Evolutionary conservation across 2,329 filamentous ascomycete species (phyloP), one percentile per base, ranked within the genome.

Genomic region (Fusarium sp.): DNA sequence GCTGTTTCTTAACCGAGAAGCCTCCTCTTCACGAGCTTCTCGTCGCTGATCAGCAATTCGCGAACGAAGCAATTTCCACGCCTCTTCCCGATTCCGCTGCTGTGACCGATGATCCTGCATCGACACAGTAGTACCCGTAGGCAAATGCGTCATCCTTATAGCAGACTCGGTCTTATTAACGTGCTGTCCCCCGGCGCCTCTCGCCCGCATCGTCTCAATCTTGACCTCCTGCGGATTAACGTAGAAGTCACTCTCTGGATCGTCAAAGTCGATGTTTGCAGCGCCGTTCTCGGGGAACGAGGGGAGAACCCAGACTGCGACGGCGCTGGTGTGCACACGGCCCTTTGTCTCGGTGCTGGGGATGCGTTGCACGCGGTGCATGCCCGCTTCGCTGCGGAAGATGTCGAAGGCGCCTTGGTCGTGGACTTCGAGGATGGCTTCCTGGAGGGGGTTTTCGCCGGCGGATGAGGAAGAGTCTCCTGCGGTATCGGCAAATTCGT

Each of bases 121-220:
- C 18, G 91, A 92, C 19, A 98, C 95, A 4, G 93, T 90, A 1
- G 91, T 96, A 48, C 93, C 93, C 2, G 94, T 97, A 5, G 96
- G 96, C 11, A 92, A 82, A 84, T 99, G 96, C 4, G 95, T 98
- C 77, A 99, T 86, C 15, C 96, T 92, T 69, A 99, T 93, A 7
- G 96, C 96, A 35, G 94, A 97, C 84, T 99, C 96, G 0, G 96
- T 99, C 81, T 95, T 98, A 84, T 99, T 99, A 79, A 99, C 96
- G 82, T 99, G 96, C 84, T 99, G 96, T 2, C 96, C 96, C 37
- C 96, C 96, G 1, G 96, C 95, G 66, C 96, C 96, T 49, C 94
- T 87, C 0, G 96, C 94, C 21, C 95, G 89, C 95, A 98, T 97
- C 68, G 94, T 94, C 79, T 99, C 96, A 25, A 90, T 86, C 57